These are phyloP conservation scores for Colletotrichum higginsianum DNA, from an alignment of 2,329 filamentous ascomycete species.

Conservation along the genomic window DNA sequence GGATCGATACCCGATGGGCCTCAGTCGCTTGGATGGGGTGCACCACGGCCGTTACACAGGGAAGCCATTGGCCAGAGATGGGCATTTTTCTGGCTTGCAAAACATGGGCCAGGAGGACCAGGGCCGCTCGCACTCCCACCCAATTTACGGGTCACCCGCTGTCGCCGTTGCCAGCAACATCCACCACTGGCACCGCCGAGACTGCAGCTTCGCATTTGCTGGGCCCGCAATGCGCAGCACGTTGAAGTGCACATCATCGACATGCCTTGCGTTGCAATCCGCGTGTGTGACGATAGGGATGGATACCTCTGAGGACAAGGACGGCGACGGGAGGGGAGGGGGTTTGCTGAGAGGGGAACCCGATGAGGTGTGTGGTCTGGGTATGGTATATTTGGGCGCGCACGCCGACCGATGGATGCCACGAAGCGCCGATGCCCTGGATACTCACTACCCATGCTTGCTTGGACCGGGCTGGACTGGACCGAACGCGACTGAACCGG, in stretches of 20 bases:
- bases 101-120: conserved; percentile 15
- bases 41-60: conserved; percentile 23
- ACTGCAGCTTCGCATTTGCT: conserved; percentile 10
- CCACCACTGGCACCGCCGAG: neutral
- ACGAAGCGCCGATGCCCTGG: neutral
- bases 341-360: neutral
- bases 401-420: conserved; percentile 11
- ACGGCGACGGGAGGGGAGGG: neutral
- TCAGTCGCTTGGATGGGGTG: conserved; percentile 26
- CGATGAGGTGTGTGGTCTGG: conserved; percentile 3
- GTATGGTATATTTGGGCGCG: neutral
- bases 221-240: conserved; percentile 19
- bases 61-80: conserved; percentile 25
- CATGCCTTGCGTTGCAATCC: conserved; percentile 19
- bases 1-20: conserved; percentile 20
- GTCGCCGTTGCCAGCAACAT: conserved; percentile 24
- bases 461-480: conserved; percentile 8
- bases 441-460: neutral
- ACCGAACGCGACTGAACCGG: neutral
- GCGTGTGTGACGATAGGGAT: conserved; percentile 15
- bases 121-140: conserved; percentile 30
- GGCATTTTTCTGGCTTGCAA: conserved; percentile 15
- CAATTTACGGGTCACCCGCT: conserved; percentile 36
- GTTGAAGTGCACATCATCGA: conserved; percentile 21
- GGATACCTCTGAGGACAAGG: neutral